Evolutionary conservation across 116 monocot genomes (phyloP).

Genomic region (Cymodocea nodosa): DNA sequence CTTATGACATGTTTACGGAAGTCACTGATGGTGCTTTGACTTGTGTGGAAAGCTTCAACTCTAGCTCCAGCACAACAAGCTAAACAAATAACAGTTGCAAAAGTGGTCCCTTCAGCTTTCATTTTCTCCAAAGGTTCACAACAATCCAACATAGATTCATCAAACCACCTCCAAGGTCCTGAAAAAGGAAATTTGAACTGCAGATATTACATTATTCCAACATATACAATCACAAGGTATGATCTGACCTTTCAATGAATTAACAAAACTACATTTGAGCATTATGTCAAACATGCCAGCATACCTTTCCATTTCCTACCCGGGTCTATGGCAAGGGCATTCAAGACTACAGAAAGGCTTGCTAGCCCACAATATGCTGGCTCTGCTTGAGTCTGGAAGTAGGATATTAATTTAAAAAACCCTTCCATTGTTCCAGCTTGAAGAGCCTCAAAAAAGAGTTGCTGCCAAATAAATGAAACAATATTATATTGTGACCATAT

Average conservation of each 20-base stretch:
- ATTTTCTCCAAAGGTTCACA: slow-evolving; percentile 94
- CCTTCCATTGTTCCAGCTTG: slow-evolving; percentile 82
- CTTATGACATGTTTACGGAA: slow-evolving; percentile 60
- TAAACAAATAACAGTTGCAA: slow-evolving; percentile 86
- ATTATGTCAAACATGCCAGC: too few species aligned
- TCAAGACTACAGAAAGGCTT: slow-evolving; percentile 70
- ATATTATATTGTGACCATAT: background rate
- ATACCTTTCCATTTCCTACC: slow-evolving; percentile 93
- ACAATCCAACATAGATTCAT: slow-evolving; percentile 95
- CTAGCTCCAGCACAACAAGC: slow-evolving; percentile 85
- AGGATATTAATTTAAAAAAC: slow-evolving; percentile 74
- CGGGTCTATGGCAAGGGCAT: slow-evolving; percentile 84
- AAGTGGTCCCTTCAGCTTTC: slow-evolving; percentile 78
- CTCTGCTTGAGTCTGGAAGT: slow-evolving; percentile 92
- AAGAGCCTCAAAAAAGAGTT: slow-evolving; percentile 80
- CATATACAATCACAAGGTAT: too few species aligned
- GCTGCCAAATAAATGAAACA: slow-evolving; percentile 16
- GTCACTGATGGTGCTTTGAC: slow-evolving; percentile 53
- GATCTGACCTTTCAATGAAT: too few species aligned
- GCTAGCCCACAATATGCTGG: slow-evolving; percentile 94
- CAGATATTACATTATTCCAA: too few species aligned
- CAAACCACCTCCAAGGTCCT: slow-evolving; percentile 99
- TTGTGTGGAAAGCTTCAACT: slow-evolving; percentile 62
- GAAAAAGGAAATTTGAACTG: background rate
- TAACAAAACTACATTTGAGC: too few species aligned